phyloP scores from a whole-genome alignment of 768 basidiomycete species.

The Thelephora ganbajun region DNA sequence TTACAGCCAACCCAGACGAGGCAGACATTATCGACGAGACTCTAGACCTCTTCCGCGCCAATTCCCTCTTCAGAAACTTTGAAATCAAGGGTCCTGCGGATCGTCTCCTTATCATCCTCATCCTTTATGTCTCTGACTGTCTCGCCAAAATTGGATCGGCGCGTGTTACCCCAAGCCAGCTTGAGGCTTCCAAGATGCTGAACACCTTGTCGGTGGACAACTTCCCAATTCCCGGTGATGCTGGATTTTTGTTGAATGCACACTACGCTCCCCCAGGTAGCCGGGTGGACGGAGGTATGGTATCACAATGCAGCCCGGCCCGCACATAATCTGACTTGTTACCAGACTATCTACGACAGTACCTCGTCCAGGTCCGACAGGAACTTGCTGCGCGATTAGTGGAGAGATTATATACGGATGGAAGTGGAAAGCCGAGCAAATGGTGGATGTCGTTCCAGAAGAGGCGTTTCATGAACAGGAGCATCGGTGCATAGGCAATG shows the following conservation, averaged over 20 bases:
- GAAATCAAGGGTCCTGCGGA: conserved; percentile 98
- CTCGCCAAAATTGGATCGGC: conserved; percentile 75
- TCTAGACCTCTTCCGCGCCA: conserved; percentile 92
- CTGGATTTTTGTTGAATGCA: conserved; percentile 84
- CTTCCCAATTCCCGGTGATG: conserved; percentile 92
- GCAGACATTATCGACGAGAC: conserved; percentile 94
- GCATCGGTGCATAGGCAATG: conserved; percentile 45
- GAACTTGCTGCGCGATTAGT: conserved; percentile 80
- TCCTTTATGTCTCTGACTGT: conserved; percentile 96
- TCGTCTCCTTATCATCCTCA: conserved; percentile 90
- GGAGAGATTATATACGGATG: conserved; percentile 84
- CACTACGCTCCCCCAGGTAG: conserved; percentile 75
- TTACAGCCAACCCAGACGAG: conserved; percentile 58
- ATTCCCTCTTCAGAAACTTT: conserved; percentile 98
- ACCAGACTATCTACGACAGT: conserved; percentile 78
- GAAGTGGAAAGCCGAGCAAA: conserved; percentile 90
- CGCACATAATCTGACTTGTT: neutral
- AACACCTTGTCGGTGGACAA: conserved; percentile 90
- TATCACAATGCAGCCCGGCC: conserved; percentile 3
- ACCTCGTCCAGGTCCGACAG: conserved; percentile 86
- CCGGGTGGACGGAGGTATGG: conserved; percentile 68
- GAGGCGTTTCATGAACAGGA: conserved; percentile 90
- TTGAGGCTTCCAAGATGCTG: conserved; percentile 77
- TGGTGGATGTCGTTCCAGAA: conserved; percentile 99
- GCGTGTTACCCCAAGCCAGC: conserved; percentile 54